Evolutionary conservation across 306 rosid genomes (phyloP), one percentile per base, ranked within the genome.

Genomic region (Trifolium dubium): DNA sequence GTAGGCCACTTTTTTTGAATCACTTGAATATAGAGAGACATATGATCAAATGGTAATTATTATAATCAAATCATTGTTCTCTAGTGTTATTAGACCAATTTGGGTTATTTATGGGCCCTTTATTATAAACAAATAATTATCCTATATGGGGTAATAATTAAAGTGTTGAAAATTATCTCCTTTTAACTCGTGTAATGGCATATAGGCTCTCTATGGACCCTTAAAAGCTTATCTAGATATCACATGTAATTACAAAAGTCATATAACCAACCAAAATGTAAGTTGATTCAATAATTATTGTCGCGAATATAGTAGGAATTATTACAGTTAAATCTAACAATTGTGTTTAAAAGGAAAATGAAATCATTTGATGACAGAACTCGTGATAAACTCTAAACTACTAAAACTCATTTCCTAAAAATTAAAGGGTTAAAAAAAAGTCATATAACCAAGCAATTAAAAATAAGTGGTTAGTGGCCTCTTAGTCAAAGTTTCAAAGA

Each of bases 1-100:
- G 80, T 32, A 75, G 29, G 77, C 69, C 79, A 58, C 77, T 72
- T 76, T 60, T 58, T 51, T 78, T 78, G 51, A 72, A 80, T 67
- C 59, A 68, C 37, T 64, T 73, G 32, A 76, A 73, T 39, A 60
- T 23, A 59, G 30, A 56, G 37, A 56, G 50, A 56, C 40, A 54
- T 39, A 11, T 8, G 8, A 37, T 56, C 41, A 30, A 46, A 39
- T 55, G 28, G 29, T 41, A 61, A 51, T 56, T 56, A 62, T 34
- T 64, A 43, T 10, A 77, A 65, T 68, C 46, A 78, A 67, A 71
- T 70, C 17, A 51, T 50, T 13, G 35, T 64, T 72, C 37, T 43
- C 44, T 59, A 46, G 40, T 43, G 58, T n/a, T 12, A 9, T 23
- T 31, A 46, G 64, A 65, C 12, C 60, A 54, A 9, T 18, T 54